These are phyloP conservation scores for Kappamyces sp. DNA, from an alignment of 192 early-diverging fungal species.

Conservation along the genomic window DNA sequence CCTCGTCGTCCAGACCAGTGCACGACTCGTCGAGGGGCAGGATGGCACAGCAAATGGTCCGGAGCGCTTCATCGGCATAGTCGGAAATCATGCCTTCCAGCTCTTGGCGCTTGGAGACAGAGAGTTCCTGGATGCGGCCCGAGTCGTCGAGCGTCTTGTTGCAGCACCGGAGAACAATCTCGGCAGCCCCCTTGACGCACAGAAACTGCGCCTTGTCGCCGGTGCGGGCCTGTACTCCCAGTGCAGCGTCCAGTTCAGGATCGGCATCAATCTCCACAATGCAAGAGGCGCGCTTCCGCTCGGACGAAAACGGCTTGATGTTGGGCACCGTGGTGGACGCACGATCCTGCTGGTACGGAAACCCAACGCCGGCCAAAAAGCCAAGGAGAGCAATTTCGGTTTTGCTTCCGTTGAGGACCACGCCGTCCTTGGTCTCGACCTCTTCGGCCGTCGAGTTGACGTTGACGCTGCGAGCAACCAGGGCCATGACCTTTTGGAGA, in stretches of 20 bases:
- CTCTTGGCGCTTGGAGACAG: conserved; percentile 12
- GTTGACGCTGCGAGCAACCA: conserved; percentile 25
- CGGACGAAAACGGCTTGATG: conserved; percentile 85
- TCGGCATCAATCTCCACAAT: conserved; percentile 56
- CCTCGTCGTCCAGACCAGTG: background rate
- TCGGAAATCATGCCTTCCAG: conserved; percentile 49
- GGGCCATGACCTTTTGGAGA: conserved; percentile 10
- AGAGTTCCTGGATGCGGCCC: conserved; percentile 27
- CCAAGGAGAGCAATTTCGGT: conserved; percentile 89
- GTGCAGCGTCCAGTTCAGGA: conserved; percentile 12
- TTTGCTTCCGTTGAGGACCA: conserved; percentile 77
- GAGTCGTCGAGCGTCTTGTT: conserved; percentile 21
- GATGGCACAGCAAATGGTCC: conserved; percentile 85
- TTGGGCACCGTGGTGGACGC: conserved; percentile 57
- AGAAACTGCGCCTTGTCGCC: conserved; percentile 55
- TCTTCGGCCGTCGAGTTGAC: conserved; percentile 38
- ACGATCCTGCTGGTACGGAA: conserved; percentile 59
- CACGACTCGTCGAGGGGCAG: conserved; percentile 19
- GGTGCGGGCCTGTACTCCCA: conserved; percentile 10
- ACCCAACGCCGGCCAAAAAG: conserved; percentile 65
- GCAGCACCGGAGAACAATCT: conserved; percentile 68
- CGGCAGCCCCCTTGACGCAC: conserved; percentile 92
- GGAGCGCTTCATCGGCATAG: conserved; percentile 75
- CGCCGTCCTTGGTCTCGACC: conserved; percentile 14
- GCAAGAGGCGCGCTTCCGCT: conserved; percentile 89